Evolutionary conservation across 306 rosid species (phyloP).

Genomic region (Delonix regia): DNA sequence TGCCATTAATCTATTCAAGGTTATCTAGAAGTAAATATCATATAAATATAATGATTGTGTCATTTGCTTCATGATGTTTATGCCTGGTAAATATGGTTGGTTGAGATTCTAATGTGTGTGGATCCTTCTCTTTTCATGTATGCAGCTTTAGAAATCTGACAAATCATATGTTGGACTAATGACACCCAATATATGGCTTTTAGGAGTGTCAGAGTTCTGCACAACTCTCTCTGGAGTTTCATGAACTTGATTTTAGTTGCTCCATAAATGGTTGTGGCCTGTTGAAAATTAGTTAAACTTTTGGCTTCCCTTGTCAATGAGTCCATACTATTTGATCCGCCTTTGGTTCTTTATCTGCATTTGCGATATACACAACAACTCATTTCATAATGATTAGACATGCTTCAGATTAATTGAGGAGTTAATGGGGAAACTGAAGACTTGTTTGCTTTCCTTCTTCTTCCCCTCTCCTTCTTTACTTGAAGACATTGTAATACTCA

Average conservation of each 20-base stretch:
- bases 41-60: not conserved
- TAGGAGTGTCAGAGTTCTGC: no score
- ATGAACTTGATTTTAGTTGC: not conserved
- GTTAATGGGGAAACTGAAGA: not conserved
- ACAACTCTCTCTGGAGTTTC: not conserved
- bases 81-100: not conserved
- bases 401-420: not conserved
- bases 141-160: not conserved
- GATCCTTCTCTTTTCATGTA: not conserved
- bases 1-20: not conserved
- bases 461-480: not conserved
- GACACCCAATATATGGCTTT: not conserved
- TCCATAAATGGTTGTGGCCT: not conserved
- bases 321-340: not conserved
- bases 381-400: not conserved
- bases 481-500: constrained; percentile 8
- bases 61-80: not conserved
- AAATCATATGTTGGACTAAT: not conserved
- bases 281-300: not conserved
- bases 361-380: not conserved
- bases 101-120: not conserved
- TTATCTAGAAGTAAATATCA: not conserved
- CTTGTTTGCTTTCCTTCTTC: not conserved
- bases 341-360: not conserved
- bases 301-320: not conserved